A percentile compares a stretch with the other conserved stretches of the same genome.
phyloP scores from a whole-genome alignment of 257 asterid genomes.

The Solanum dulcamara region DNA sequence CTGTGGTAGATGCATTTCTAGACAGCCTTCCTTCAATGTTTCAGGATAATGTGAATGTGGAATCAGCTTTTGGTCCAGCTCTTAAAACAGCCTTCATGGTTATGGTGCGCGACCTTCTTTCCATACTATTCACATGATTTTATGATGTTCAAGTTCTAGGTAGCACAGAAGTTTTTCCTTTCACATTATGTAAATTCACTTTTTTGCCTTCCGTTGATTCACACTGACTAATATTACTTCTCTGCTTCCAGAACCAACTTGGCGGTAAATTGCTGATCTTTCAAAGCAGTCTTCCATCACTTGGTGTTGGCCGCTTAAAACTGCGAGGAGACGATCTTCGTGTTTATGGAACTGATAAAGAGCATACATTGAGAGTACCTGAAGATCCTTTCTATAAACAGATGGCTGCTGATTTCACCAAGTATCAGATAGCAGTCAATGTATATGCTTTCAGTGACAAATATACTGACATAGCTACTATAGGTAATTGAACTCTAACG shows the following conservation, averaged over 20 bases:
- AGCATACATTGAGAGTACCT: conserved; percentile 63
- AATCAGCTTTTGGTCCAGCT: conserved; percentile 99
- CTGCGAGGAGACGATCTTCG: conserved; percentile 89
- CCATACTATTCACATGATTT: background rate
- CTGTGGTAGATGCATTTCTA: conserved; percentile 88
- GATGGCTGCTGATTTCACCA: conserved; percentile 99
- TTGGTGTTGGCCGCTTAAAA: conserved; percentile 86
- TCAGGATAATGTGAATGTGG: conserved; percentile 78
- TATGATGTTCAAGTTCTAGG: background rate
- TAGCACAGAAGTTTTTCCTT: background rate
- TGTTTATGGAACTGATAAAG: conserved; percentile 88
- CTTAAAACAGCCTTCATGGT: conserved; percentile 86
- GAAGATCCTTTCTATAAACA: conserved; percentile 99
- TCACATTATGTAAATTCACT: background rate
- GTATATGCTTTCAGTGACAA: conserved; percentile 88
- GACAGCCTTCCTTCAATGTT: conserved; percentile 92
- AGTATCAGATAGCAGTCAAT: conserved; percentile 88
- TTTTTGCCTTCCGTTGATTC: background rate
- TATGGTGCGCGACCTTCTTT: conserved; percentile 55
- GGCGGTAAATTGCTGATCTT: conserved; percentile 96
- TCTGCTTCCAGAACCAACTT: conserved; percentile 68
- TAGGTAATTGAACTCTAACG: conserved; percentile 35
- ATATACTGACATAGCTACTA: conserved; percentile 82
- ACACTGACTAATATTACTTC: background rate
- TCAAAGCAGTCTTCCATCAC: conserved; percentile 88